phyloP scores from a whole-genome alignment of 2,329 filamentous ascomycete species.

The Colletotrichum incanum region DNA sequence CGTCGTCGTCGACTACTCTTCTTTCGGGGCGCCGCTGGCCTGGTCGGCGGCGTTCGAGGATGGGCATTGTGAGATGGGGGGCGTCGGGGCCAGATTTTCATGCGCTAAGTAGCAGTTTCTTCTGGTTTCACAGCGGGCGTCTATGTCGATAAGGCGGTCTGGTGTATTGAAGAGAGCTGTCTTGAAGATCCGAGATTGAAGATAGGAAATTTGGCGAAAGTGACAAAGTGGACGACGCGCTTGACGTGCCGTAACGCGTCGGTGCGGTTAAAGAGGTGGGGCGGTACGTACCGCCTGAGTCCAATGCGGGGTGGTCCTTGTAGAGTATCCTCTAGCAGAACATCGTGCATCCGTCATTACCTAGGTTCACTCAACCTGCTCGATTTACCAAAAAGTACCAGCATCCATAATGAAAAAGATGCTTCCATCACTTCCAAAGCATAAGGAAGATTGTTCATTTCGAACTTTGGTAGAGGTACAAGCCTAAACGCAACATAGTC shows the following conservation, averaged over 20 bases:
- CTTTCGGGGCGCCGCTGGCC: slow-evolving; percentile 37
- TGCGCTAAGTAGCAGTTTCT: not conserved
- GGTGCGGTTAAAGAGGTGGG: slow-evolving; percentile 12
- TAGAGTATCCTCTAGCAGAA: not conserved
- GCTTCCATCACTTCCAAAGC: not conserved
- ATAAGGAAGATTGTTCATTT: not conserved
- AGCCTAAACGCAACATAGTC: not conserved
- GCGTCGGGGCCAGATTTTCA: too few relatives aligned
- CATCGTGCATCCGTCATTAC: not conserved
- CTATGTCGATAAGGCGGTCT: not conserved
- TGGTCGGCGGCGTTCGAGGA: slow-evolving; percentile 35
- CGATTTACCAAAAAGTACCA: not conserved
- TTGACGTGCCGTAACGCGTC: slow-evolving; percentile 38
- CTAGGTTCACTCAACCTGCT: not conserved
- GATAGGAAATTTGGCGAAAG: slow-evolving; percentile 15
- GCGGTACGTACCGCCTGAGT: slow-evolving; percentile 2
- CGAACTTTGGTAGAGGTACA: not conserved
- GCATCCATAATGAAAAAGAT: not conserved
- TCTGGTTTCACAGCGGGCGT: not conserved
- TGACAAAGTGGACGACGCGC: slow-evolving; percentile 19
- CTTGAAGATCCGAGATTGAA: not conserved
- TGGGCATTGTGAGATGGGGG: slow-evolving; percentile 12
- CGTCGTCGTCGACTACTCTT: slow-evolving; percentile 30
- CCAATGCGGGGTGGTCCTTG: slow-evolving; percentile 26
- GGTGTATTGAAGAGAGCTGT: not conserved